Evolutionary conservation across 2,329 filamentous ascomycete species (phyloP), one percentile per base, ranked within the genome.

Genomic region (Daldinia eschscholtzii): DNA sequence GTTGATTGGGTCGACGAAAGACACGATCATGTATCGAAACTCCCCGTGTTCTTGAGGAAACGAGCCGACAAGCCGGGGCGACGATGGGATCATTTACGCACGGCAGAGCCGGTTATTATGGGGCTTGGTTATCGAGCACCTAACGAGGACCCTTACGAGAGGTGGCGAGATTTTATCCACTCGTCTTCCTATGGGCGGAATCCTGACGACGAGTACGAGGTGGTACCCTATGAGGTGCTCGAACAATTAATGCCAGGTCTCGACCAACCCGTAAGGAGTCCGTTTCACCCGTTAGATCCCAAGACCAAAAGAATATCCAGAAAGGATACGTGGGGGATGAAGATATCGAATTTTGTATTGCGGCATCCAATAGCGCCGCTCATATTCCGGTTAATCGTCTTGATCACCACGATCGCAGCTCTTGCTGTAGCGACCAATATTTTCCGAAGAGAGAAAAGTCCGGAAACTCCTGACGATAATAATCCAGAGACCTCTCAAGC

Each of bases 331-430:
- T 77, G 75, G 62, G 72, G 81, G 68, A 87, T 89, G 76, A 86
- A 89, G 62, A 80, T 91, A 57, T 91, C 92, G 84, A 86, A 87
- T 60, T 87, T 88, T 41, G 84, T 97, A 30, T 84, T 97, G 75
- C 90, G 91, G 65, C 93, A 94, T 76, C 92, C 94, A 12, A 90
- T 98, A 71, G 92, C 97, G 0, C 96, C 96, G 2, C 84, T 98
- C 61, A 83, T 92, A 13, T 93, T 97, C 78, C 92, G 96, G 59
- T 82, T 97, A 20, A 91, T 88, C 13, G 93, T 97, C 57, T 90
- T 97, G 78, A 85, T 90, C 66, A 97, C 97, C 69, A 97, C 94
- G 1, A 87, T 93, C 42, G 84, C 93, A 61, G 94, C 94, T 4
- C 87, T 99, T 26, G 93, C 89, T 13, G 85, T 99, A 7, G 91